Percentiles rank a stretch among this genome's conserved stretches.
These are phyloP conservation scores for Halophytophthora polymorphica DNA, from an alignment of 352 stramenopile genomes.

Conservation along the genomic window DNA sequence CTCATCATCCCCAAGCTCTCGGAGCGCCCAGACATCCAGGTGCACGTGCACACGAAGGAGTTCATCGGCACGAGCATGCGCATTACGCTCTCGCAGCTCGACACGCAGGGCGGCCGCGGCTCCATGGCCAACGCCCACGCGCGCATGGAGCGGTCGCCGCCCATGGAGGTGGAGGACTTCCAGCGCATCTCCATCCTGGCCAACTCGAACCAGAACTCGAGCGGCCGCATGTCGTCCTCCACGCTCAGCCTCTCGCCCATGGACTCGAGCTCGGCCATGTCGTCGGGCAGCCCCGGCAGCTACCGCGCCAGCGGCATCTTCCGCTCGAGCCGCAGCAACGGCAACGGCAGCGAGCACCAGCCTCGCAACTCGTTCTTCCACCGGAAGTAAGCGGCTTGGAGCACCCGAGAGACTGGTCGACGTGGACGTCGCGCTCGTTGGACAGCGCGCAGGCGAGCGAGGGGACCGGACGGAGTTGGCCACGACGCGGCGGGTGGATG, in stretches of 20 bases:
- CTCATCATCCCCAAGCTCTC: conserved; percentile 86
- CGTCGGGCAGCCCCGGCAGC: conserved; percentile 34
- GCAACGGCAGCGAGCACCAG: conserved; percentile 31
- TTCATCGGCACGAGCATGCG: conserved; percentile 90
- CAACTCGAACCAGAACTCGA: conserved; percentile 34
- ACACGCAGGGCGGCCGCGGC: conserved; percentile 22
- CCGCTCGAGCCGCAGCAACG: conserved; percentile 39
- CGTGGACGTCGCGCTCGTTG: neutral
- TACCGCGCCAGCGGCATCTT: conserved; percentile 47
- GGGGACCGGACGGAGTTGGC: conserved; percentile 20
- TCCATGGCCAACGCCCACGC: conserved; percentile 8
- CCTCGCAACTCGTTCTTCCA: conserved; percentile 62
- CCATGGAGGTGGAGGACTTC: conserved; percentile 62
- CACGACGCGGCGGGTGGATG: conserved; percentile 10
- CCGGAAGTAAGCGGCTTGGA: conserved; percentile 40
- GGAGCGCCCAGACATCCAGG: conserved; percentile 78
- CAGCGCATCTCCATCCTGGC: conserved; percentile 68
- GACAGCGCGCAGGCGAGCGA: neutral
- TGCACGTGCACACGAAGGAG: conserved; percentile 88
- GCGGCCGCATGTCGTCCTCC: conserved; percentile 41
- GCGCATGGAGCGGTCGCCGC: conserved; percentile 29
- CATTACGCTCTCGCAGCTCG: conserved; percentile 74
- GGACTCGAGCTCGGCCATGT: conserved; percentile 37
- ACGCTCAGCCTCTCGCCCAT: conserved; percentile 54
- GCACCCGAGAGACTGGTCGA: neutral